Percentiles rank a stretch among this genome's conserved stretches.
These are phyloP conservation scores for Dentipellis fragilis DNA, from an alignment of 768 basidiomycete genomes.

Conservation along the genomic window DNA sequence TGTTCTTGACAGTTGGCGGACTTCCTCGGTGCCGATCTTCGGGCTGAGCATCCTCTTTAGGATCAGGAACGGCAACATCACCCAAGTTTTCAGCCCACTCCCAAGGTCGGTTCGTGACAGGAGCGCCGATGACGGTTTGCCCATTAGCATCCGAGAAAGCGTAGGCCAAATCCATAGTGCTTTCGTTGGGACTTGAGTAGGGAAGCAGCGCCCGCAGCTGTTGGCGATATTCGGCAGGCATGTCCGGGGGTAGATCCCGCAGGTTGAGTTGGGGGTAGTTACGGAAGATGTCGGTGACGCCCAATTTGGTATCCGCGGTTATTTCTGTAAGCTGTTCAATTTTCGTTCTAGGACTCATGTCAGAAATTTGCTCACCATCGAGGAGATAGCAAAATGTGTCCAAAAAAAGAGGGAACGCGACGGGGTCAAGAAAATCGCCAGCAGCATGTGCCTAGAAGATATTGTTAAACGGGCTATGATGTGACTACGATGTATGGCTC, in stretches of 20 bases:
- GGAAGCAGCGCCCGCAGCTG: slow-evolving; percentile 53
- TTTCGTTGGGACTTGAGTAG: slow-evolving; percentile 36
- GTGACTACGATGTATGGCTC: neutral
- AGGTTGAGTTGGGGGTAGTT: slow-evolving; percentile 46
- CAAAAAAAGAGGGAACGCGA: slow-evolving; percentile 54
- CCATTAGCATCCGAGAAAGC: slow-evolving; percentile 48
- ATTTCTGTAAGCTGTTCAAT: slow-evolving; percentile 37
- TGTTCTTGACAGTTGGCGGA: slow-evolving; percentile 43
- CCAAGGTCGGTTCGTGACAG: slow-evolving; percentile 72
- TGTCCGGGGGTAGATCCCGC: slow-evolving; percentile 42
- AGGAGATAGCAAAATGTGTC: slow-evolving; percentile 68
- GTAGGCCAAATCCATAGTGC: slow-evolving; percentile 48
- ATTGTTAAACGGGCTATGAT: neutral
- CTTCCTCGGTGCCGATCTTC: slow-evolving; percentile 28
- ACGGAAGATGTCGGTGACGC: slow-evolving; percentile 50
- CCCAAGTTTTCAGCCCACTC: slow-evolving; percentile 80
- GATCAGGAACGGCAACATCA: slow-evolving; percentile 35
- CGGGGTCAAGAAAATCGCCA: slow-evolving; percentile 42
- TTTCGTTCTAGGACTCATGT: neutral
- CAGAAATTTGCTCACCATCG: slow-evolving; percentile 43
- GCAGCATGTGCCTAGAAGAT: slow-evolving; percentile 40
- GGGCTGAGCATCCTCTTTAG: slow-evolving; percentile 33
- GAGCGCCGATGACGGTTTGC: slow-evolving; percentile 33
- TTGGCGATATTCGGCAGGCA: slow-evolving; percentile 45
- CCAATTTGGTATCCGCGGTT: slow-evolving; percentile 44